Conservation (phyloP, 371 early-diverging fungal genomes). For the Dichotomocladium elegans region DNA sequence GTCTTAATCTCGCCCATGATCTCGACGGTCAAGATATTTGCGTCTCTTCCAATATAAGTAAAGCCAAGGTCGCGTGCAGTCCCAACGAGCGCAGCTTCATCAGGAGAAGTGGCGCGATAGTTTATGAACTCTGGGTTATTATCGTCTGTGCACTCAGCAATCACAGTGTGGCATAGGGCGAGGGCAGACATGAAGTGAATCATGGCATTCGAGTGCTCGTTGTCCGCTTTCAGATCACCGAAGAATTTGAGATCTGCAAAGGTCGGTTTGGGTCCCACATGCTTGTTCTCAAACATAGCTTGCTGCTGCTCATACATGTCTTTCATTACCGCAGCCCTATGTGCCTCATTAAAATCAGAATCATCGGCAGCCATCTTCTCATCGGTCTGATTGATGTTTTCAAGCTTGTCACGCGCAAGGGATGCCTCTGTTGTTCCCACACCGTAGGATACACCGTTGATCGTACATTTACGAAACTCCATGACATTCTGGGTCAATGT, state of each 20-base stretch:
- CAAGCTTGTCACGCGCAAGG: constrained; percentile 33
- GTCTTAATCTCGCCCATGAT: constrained; percentile 63
- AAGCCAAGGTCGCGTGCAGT: constrained; percentile 92
- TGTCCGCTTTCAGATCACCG: constrained; percentile 31
- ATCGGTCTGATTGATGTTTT: constrained; percentile 22
- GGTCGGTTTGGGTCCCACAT: constrained; percentile 33
- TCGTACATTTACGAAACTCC: constrained; percentile 81
- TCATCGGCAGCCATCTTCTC: neutral
- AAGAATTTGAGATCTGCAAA: constrained; percentile 44
- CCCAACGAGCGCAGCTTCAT: constrained; percentile 90
- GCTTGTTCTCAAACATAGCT: constrained; percentile 26
- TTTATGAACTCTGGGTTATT: constrained; percentile 47
- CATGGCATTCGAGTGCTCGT: constrained; percentile 56
- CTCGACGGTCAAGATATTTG: constrained; percentile 58
- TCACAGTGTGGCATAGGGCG: constrained; percentile 77
- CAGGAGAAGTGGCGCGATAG: constrained; percentile 92
- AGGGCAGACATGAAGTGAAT: constrained; percentile 71
- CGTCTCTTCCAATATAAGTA: constrained; percentile 66
- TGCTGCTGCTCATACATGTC: constrained; percentile 39
- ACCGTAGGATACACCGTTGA: constrained; percentile 81
- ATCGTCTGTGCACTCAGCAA: constrained; percentile 48
- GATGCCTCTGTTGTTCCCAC: constrained; percentile 38
- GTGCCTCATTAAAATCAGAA: neutral
- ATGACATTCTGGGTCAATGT: constrained; percentile 81
- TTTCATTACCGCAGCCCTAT: constrained; percentile 2